Conservation (phyloP, 2,329 filamentous ascomycete species). For the Scleromitrula shiraiana region DNA sequence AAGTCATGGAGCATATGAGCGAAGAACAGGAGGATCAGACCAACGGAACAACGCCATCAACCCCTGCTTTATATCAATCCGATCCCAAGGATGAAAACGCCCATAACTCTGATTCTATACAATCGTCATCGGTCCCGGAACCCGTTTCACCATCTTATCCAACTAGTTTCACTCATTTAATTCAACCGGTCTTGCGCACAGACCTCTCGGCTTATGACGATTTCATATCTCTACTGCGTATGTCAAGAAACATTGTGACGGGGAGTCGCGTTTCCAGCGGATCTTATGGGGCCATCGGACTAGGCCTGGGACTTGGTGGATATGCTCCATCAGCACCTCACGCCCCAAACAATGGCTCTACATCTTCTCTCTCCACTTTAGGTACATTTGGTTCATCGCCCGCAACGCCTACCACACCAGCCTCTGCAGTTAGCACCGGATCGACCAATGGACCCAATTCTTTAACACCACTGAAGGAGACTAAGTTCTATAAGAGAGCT, state of each 20-base stretch:
- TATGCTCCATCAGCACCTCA: conserved; percentile 33
- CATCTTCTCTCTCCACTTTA: conserved; percentile 46
- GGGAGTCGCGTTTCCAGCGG: conserved; percentile 63
- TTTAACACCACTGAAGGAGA: conserved; percentile 69
- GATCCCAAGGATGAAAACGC: conserved; percentile 47
- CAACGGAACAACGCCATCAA: conserved; percentile 63
- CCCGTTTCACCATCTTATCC: conserved; percentile 47
- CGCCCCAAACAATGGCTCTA: conserved; percentile 50
- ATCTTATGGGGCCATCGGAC: conserved; percentile 51
- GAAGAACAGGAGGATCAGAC: conserved; percentile 65
- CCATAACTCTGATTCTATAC: conserved; percentile 28
- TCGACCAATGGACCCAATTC: conserved; percentile 32
- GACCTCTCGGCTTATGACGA: conserved; percentile 79
- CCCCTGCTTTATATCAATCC: conserved; percentile 65
- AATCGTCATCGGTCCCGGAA: conserved; percentile 31
- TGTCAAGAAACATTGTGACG: conserved; percentile 48
- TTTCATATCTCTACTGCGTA: conserved; percentile 68
- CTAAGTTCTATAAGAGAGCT: conserved; percentile 87
- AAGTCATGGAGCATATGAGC: conserved; percentile 82
- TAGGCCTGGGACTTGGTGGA: conserved; percentile 38
- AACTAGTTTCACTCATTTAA: conserved; percentile 70
- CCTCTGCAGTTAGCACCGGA: conserved; percentile 41
- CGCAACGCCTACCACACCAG: conserved; percentile 50
- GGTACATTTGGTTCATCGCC: conserved; percentile 46
- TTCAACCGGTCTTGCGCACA: conserved; percentile 74